Conservation (phyloP, 495 filamentous ascomycete species). For the Talaromyces borbonicus region DNA sequence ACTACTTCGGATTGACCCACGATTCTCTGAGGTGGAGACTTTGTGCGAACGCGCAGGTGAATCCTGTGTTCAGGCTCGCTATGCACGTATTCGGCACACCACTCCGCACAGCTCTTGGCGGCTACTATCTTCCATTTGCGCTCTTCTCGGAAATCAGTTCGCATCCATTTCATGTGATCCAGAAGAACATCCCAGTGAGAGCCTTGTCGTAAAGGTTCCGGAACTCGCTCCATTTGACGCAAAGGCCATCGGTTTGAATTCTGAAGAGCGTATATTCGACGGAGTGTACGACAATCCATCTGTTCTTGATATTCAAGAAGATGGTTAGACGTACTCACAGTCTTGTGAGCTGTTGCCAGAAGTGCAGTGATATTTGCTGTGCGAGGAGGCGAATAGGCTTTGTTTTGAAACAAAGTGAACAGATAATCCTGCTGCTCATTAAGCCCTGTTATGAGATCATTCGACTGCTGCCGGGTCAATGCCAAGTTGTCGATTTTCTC, state of each 20-base stretch:
- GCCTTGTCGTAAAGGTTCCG: constrained; percentile 64
- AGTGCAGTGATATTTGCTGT: constrained; percentile 57
- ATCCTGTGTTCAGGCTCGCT: constrained; percentile 49
- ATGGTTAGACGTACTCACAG: constrained; percentile 67
- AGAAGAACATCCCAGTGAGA: constrained; percentile 80
- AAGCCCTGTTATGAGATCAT: constrained; percentile 35
- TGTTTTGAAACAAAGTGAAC: constrained; percentile 64
- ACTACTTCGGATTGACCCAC: constrained; percentile 1
- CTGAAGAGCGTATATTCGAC: constrained; percentile 79
- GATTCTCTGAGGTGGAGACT: constrained; percentile 22
- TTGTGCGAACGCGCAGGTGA: constrained; percentile 54
- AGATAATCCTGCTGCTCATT: constrained; percentile 67
- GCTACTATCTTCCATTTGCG: constrained; percentile 83
- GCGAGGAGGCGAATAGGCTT: constrained; percentile 49
- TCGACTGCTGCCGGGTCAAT: constrained; percentile 31
- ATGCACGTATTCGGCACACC: constrained; percentile 72
- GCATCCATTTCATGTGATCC: constrained; percentile 93
- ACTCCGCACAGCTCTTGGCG: constrained; percentile 63
- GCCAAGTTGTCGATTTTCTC: constrained; percentile 29
- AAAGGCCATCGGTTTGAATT: constrained; percentile 84
- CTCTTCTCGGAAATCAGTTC: constrained; percentile 90
- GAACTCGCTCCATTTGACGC: constrained; percentile 67
- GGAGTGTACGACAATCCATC: constrained; percentile 73
- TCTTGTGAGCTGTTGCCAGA: constrained; percentile 67
- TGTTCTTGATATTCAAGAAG: constrained; percentile 67